phyloP scores from a whole-genome alignment of 108 stramenopile genomes.

The Cafeteria roenbergensis region DNA sequence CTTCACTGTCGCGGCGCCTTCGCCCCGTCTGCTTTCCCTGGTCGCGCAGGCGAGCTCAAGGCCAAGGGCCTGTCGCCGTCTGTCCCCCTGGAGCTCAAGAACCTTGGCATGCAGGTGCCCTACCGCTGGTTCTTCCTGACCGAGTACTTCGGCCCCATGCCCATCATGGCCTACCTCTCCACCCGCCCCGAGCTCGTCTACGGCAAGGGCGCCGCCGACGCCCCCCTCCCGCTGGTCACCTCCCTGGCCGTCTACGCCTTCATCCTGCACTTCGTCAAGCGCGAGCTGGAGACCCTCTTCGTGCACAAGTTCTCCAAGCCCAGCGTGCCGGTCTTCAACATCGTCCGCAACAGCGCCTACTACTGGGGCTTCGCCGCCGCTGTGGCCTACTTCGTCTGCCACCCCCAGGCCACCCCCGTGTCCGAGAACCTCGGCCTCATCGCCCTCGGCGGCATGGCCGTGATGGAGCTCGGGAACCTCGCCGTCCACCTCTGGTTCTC shows the following conservation, averaged over 20 bases:
- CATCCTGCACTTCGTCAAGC: constrained; percentile 20
- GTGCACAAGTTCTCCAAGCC: constrained; percentile 24
- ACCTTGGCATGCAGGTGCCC: constrained; percentile 1
- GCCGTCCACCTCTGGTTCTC: constrained; percentile 15
- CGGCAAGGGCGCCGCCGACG: neutral
- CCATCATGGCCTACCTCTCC: constrained; percentile 15
- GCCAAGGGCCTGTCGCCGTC: too few relatives aligned
- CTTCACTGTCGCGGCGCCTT: too few relatives aligned
- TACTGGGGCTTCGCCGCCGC: constrained; percentile 15
- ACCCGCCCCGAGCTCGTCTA: constrained; percentile 11
- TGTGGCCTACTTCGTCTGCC: constrained; percentile 16
- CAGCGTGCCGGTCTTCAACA: constrained; percentile 24
- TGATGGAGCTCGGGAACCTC: constrained; percentile 17
- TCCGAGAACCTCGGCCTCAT: neutral
- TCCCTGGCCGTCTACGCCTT: neutral
- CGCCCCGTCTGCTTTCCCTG: too few relatives aligned
- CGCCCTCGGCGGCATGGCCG: neutral
- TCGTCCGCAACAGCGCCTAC: constrained; percentile 27
- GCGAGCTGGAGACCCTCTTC: constrained; percentile 20
- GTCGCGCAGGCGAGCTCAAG: too few relatives aligned
- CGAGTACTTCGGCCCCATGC: constrained; percentile 24
- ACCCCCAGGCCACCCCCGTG: neutral
- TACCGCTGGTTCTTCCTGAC: constrained; percentile 20
- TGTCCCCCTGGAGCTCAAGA: neutral
- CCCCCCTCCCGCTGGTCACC: neutral